Percentiles rank a stretch among this genome's conserved stretches.
Evolutionary conservation across 306 rosid genomes (phyloP).

Genomic region (Dryas octopetala): DNA sequence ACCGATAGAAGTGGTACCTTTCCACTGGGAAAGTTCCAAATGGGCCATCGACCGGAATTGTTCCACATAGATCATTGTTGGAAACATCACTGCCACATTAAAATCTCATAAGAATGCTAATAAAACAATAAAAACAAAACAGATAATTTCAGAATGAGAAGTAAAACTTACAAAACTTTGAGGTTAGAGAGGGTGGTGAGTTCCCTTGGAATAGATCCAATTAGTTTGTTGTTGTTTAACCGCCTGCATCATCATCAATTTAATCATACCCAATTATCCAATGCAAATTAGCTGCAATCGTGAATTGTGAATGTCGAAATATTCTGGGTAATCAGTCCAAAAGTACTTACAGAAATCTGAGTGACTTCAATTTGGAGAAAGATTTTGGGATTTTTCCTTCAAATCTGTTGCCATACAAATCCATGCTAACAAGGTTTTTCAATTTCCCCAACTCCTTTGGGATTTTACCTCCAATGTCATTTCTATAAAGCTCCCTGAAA

Average conservation of each 20-base stretch:
- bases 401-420: slow-evolving; percentile 76
- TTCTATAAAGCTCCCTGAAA: slow-evolving; percentile 87
- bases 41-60: slow-evolving; percentile 90
- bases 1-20: slow-evolving; percentile 46
- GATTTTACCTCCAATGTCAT: slow-evolving; percentile 67
- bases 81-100: slow-evolving; percentile 78
- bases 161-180: slow-evolving; percentile 67
- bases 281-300: slow-evolving; percentile 17
- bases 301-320: not conserved
- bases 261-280: slow-evolving; percentile 15
- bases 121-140: slow-evolving; percentile 11
- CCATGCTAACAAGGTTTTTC: slow-evolving; percentile 78
- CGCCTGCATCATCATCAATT: slow-evolving; percentile 45
- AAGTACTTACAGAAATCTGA: slow-evolving; percentile 73
- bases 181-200: slow-evolving; percentile 68
- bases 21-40: slow-evolving; percentile 72
- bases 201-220: slow-evolving; percentile 87
- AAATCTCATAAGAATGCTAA: slow-evolving; percentile 8
- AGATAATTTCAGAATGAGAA: not conserved
- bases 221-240: slow-evolving; percentile 70
- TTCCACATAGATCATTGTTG: slow-evolving; percentile 85
- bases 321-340: slow-evolving; percentile 20
- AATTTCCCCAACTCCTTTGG: slow-evolving; percentile 76
- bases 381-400: slow-evolving; percentile 80
- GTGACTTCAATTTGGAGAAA: slow-evolving; percentile 75